A percentile compares a stretch with the other conserved stretches of the same genome.
phyloP scores from a whole-genome alignment of 2,329 filamentous ascomycete genomes.

The Colletotrichum orchidophilum region DNA sequence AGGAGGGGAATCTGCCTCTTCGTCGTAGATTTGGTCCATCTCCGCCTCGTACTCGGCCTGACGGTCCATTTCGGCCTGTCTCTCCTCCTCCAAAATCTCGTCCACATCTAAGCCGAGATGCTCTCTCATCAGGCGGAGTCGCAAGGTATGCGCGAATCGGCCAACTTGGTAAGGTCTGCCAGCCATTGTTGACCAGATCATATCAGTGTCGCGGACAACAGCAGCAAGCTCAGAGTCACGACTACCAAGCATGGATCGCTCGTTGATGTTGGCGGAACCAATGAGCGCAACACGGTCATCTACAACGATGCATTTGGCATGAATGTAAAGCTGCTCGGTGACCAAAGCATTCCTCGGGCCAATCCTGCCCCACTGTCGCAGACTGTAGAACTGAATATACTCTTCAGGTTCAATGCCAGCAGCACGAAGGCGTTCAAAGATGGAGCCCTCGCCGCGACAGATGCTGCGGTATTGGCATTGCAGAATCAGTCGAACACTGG shows the following conservation, averaged over 20 bases:
- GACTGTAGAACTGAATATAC: slow-evolving; percentile 93
- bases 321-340: slow-evolving; percentile 97
- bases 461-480: slow-evolving; percentile 98
- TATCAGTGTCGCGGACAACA: slow-evolving; percentile 90
- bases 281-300: slow-evolving; percentile 95
- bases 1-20: slow-evolving; percentile 48
- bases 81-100: slow-evolving; percentile 83
- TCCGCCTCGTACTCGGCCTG: slow-evolving; percentile 64
- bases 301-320: slow-evolving; percentile 95
- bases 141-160: slow-evolving; percentile 90
- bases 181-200: slow-evolving; percentile 91
- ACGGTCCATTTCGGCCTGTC: slow-evolving; percentile 71
- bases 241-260: slow-evolving; percentile 91
- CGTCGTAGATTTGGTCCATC: slow-evolving; percentile 70
- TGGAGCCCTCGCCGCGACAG: slow-evolving; percentile 89
- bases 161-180: slow-evolving; percentile 90
- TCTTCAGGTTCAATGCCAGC: slow-evolving; percentile 90
- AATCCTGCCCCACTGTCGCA: slow-evolving; percentile 92
- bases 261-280: slow-evolving; percentile 98
- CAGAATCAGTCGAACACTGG: slow-evolving; percentile 93
- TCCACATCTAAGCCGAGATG: slow-evolving; percentile 97
- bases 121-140: slow-evolving; percentile 94
- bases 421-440: slow-evolving; percentile 85
- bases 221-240: slow-evolving; percentile 93
- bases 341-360: slow-evolving; percentile 80